Conservation (phyloP, 148 eudicot genomes). For the Rhododendron ovatum region DNA sequence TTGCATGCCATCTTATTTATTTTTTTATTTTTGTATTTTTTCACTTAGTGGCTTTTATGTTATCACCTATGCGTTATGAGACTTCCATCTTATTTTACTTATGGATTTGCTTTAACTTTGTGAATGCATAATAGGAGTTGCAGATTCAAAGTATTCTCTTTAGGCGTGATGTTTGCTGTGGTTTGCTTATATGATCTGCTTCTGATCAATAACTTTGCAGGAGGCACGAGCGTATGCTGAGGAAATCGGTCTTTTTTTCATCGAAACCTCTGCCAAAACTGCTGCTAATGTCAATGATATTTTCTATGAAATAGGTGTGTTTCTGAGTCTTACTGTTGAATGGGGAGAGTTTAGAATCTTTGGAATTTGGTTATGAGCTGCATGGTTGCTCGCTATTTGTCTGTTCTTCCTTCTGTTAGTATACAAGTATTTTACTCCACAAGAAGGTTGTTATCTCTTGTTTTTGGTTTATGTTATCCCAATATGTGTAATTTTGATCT, state of each 20-base stretch:
- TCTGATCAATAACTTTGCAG: constrained; percentile 34
- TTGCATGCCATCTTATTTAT: neutral
- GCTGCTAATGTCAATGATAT: constrained; percentile 85
- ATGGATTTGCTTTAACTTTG: neutral
- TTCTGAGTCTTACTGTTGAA: neutral
- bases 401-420: neutral
- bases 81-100: neutral
- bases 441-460: neutral
- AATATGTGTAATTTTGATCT: neutral
- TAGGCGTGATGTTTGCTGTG: neutral
- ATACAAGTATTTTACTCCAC: neutral
- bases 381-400: neutral
- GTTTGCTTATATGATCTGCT: neutral
- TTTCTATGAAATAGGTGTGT: constrained; percentile 81
- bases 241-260: constrained; percentile 83
- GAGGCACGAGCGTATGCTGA: constrained; percentile 89
- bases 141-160: neutral
- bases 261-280: constrained; percentile 94
- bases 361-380: neutral
- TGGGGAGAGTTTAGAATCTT: neutral
- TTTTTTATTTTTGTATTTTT: neutral
- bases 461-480: neutral
- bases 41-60: neutral
- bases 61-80: neutral
- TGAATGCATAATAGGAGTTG: neutral